Base-by-base conservation (phyloP, 495 filamentous ascomycete genomes). In the Penicillium flavigenum region DNA sequence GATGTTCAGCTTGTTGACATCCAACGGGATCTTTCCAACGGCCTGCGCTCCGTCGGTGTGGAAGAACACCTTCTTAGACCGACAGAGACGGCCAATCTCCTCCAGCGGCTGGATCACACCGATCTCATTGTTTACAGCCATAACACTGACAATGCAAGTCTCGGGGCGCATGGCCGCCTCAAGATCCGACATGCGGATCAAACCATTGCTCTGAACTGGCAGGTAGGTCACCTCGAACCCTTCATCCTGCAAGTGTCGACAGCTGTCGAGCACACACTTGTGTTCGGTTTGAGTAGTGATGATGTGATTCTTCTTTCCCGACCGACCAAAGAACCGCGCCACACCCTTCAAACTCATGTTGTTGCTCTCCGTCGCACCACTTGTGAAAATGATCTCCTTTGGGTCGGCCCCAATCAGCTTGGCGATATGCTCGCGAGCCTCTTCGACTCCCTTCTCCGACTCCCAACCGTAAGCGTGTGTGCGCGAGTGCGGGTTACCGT, bases 341-440 rank as follows among this genome's bases (percentile, higher is more conserved):
- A 98, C 94, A 53, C 94, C 94, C 75, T 98, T 98, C 79, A 98
- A 88, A 68, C 89, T 95, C 94, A 98, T 98, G 66, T 98, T 98
- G 77, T 98, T 98, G 69, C 91, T 96, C 79, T 98, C 94, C 1
- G 94, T 98, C 19, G 94, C 94, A 54, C 94, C 94, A 61, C 91
- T 96, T 7, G 94, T 98, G 75, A 97, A 98, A 67, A 98, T 94
- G 58, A 98, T 98, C 65, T 98, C 94, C 73, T 98, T 98, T 7
- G 94, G 79, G 67, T 98, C 90, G 14, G 94, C 95, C 29, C 95
- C 94, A 56, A 98, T 92, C 41, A 98, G 78, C 20, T 81, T 81
- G 8, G 94, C 94, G 57, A 97, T 81, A 64, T 97, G 80, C 61
- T 84, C 81, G 59, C 94, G 82, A 44, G 95, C 91, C 51, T 90